phyloP scores from a whole-genome alignment of 2,329 filamentous ascomycete genomes.

The Tothia fuscella region DNA sequence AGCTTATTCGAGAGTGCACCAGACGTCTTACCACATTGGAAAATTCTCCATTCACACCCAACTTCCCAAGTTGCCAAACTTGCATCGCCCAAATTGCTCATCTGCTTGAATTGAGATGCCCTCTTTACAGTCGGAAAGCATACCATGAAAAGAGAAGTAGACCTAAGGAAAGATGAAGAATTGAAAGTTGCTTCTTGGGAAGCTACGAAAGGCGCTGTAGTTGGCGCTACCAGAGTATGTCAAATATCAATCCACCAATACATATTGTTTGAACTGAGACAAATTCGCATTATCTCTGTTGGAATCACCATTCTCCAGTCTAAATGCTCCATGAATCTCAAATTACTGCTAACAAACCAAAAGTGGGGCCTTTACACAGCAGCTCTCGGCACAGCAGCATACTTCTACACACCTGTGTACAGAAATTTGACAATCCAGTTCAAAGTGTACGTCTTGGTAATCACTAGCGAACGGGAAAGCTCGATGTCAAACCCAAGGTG shows the following conservation, averaged over 20 bases:
- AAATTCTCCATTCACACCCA: no score
- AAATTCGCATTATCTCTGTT: neutral
- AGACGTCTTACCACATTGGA: no score
- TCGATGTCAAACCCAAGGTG: neutral
- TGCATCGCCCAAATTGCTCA: no score
- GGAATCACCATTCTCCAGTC: neutral
- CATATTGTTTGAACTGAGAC: no score
- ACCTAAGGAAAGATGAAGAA: slow-evolving; percentile 48
- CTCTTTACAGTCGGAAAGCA: no score
- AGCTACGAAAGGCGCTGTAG: slow-evolving; percentile 52
- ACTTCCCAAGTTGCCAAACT: no score
- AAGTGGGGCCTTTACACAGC: slow-evolving; percentile 58
- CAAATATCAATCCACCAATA: neutral
- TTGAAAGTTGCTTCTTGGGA: slow-evolving; percentile 60
- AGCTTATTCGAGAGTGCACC: no score
- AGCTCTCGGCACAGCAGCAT: slow-evolving; percentile 50
- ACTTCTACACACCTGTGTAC: slow-evolving; percentile 57
- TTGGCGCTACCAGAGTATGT: slow-evolving; percentile 52
- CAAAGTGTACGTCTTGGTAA: slow-evolving; percentile 49
- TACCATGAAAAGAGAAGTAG: slow-evolving; percentile 7
- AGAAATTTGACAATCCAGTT: slow-evolving; percentile 62
- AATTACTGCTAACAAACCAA: neutral
- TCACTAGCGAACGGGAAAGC: no score
- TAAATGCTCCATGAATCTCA: slow-evolving; percentile 4
- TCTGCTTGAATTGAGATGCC: no score